Evolutionary conservation across 176 grass and related monocot genomes (phyloP).

Genomic region (Bonia amplexicaulis): DNA sequence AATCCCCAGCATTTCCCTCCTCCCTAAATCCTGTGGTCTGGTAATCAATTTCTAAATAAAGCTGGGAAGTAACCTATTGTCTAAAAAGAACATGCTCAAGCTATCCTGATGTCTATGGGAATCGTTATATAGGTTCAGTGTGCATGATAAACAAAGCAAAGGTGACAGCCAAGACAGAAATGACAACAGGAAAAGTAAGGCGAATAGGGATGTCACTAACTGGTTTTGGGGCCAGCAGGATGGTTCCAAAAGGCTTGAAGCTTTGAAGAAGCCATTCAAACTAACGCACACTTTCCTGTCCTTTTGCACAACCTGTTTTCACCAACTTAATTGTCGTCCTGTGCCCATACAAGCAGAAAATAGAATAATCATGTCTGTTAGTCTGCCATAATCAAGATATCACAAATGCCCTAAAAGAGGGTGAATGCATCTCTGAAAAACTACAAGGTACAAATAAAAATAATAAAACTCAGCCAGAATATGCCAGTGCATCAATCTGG

Average conservation of each 20-base stretch:
- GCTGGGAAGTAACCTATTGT: neutral
- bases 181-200: neutral
- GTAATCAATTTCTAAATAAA: neutral
- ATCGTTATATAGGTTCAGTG: neutral
- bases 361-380: neutral
- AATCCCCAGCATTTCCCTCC: neutral
- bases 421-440: neutral
- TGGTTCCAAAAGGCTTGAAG: slow-evolving; percentile 88
- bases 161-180: slow-evolving; percentile 3
- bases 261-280: slow-evolving; percentile 68
- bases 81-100: neutral
- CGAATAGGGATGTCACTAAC: slow-evolving; percentile 27
- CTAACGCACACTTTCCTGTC: neutral
- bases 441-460: neutral
- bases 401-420: neutral
- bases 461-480: neutral
- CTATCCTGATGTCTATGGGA: neutral
- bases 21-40: neutral
- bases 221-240: slow-evolving; percentile 94
- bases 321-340: neutral
- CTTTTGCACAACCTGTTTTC: slow-evolving; percentile 3
- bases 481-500: neutral
- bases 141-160: neutral
- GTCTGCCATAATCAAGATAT: neutral
- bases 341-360: slow-evolving; percentile 15